Evolutionary conservation across 2,329 filamentous ascomycete genomes (phyloP).

Genomic region (Mycosphaerella arachidis): DNA sequence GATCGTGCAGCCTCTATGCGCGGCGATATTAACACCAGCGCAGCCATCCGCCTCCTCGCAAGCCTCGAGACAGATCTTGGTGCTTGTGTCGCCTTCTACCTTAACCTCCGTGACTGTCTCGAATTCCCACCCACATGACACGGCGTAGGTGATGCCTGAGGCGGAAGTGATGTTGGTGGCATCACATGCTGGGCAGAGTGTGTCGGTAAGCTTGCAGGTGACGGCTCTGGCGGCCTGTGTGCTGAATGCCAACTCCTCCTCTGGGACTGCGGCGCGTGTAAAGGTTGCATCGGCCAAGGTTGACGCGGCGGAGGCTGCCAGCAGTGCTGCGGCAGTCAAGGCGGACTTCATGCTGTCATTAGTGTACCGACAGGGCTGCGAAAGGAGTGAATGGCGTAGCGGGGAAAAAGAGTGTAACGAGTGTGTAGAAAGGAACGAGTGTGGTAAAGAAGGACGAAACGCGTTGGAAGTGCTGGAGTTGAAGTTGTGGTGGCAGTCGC

Average conservation of each 20-base stretch:
- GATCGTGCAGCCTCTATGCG: constrained; percentile 21
- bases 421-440: not conserved
- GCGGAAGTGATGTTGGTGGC: constrained; percentile 19
- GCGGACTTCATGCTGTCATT: constrained; percentile 7
- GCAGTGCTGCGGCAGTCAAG: not conserved
- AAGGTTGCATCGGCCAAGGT: not conserved
- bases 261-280: not conserved
- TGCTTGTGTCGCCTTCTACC: constrained; percentile 11
- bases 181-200: constrained; percentile 24
- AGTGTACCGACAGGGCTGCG: not conserved
- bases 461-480: not conserved
- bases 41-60: constrained; percentile 24
- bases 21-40: constrained; percentile 22
- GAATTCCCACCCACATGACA: constrained; percentile 22
- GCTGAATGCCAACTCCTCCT: not conserved
- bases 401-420: not conserved
- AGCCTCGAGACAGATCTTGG: constrained; percentile 22
- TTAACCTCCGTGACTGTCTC: constrained; percentile 10
- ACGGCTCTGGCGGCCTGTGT: constrained; percentile 4
- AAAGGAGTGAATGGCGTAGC: constrained; percentile 7
- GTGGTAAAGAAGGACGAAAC: not conserved
- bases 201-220: constrained; percentile 6
- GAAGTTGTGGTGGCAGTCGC: not conserved
- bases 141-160: constrained; percentile 17
- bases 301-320: constrained; percentile 2